Evolutionary conservation across 202 grass and related monocot genomes (phyloP).

Genomic region (Carex sylvatica): DNA sequence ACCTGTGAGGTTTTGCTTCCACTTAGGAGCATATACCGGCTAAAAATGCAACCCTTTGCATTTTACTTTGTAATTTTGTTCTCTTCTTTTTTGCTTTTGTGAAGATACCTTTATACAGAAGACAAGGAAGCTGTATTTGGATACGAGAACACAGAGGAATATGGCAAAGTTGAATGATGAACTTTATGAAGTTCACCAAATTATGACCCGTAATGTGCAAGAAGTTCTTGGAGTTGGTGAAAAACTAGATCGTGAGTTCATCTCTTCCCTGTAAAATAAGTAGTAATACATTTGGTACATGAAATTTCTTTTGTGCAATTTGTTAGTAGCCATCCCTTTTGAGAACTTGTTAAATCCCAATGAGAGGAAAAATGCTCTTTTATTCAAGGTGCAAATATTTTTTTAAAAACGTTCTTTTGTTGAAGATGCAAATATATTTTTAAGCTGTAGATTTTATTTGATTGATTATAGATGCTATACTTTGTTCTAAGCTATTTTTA

Average conservation of each 20-base stretch:
- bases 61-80: conserved; percentile 21
- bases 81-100: conserved; percentile 35
- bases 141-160: conserved; percentile 93
- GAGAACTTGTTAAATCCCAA: not conserved
- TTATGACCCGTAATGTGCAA: conserved; percentile 98
- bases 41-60: conserved; percentile 9
- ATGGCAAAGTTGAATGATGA: conserved; percentile 94
- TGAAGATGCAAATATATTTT: not conserved
- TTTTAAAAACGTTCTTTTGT: not conserved
- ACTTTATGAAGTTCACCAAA: conserved; percentile 95
- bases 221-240: conserved; percentile 99
- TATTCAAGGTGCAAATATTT: not conserved
- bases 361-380: not conserved
- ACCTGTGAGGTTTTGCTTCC: not conserved
- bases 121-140: conserved; percentile 96
- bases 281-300: not conserved
- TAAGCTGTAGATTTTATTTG: not conserved
- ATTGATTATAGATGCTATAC: not conserved
- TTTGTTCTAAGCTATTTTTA: not conserved
- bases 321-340: not conserved
- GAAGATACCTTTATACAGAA: conserved; percentile 99
- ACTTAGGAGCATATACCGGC: not conserved
- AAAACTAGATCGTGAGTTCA: conserved; percentile 86
- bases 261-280: not conserved
- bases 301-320: conserved; percentile 13